Percentiles rank a stretch among this genome's conserved stretches.
Evolutionary conservation across 305 asterid species (phyloP).

Genomic region (Solanum hybrid): DNA sequence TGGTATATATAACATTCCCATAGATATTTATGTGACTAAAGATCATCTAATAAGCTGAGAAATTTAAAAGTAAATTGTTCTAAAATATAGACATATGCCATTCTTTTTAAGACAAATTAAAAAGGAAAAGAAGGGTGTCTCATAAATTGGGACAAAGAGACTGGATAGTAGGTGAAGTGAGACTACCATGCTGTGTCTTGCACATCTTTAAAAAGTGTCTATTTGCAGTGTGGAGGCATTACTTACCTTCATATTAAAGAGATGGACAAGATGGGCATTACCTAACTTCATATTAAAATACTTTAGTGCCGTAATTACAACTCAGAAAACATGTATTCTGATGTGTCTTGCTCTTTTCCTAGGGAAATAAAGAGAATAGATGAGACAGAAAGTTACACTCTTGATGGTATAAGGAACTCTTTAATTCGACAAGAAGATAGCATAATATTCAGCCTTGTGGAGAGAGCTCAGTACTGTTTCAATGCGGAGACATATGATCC

Average conservation of each 20-base stretch:
- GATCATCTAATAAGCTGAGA: not conserved
- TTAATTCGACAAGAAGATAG: slow-evolving; percentile 84
- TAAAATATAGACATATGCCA: not conserved
- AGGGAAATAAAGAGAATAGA: slow-evolving; percentile 51
- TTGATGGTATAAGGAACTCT: slow-evolving; percentile 66
- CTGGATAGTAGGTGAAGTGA: not conserved
- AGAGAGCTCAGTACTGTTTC: slow-evolving; percentile 77
- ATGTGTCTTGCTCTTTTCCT: slow-evolving; percentile 10
- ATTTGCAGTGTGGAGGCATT: not conserved
- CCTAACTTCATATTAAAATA: not conserved
- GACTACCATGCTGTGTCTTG: not conserved
- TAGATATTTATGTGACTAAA: not conserved
- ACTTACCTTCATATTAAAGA: not conserved
- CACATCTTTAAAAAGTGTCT: not conserved
- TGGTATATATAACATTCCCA: not conserved
- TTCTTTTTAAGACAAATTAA: not conserved
- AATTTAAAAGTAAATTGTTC: not conserved
- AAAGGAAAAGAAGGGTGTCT: not conserved
- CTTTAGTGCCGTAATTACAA: not conserved
- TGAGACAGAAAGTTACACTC: slow-evolving; percentile 57
- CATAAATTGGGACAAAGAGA: not conserved
- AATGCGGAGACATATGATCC: slow-evolving; percentile 56
- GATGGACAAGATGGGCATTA: not conserved
- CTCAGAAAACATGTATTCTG: slow-evolving; percentile 8
- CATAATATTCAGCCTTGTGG: slow-evolving; percentile 76